Conservation (phyloP, 805 yeast species). For the Cyberlindnera bimundalis region DNA sequence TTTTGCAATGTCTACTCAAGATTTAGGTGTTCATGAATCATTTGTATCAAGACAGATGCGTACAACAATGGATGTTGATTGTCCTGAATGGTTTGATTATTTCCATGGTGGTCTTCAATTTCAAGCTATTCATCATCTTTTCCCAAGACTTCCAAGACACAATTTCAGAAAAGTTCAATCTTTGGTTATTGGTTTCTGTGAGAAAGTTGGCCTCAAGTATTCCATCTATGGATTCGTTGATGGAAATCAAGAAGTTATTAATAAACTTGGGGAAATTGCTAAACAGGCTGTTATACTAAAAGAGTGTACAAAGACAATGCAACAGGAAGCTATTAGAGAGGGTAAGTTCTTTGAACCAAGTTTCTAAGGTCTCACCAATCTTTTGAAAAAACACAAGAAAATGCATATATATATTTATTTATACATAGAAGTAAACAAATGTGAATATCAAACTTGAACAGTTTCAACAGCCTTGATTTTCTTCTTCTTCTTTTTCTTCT, state of each 20-base stretch:
- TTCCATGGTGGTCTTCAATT: conserved; percentile 91
- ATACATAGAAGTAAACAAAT: too few species aligned
- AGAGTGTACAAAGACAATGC: conserved; percentile 67
- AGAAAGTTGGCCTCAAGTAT: conserved; percentile 71
- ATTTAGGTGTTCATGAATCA: conserved; percentile 75
- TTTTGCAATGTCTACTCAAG: conserved; percentile 91
- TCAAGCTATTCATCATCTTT: conserved; percentile 86
- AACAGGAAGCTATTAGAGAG: conserved; percentile 42
- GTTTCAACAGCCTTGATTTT: conserved; percentile 12
- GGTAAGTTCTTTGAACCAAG: conserved; percentile 21
- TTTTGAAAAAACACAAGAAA: neutral
- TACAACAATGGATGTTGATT: conserved; percentile 93
- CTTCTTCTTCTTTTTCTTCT: conserved; percentile 34
- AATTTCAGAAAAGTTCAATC: conserved; percentile 76
- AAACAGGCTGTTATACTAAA: conserved; percentile 73
- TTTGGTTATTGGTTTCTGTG: conserved; percentile 68
- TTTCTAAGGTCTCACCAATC: too few species aligned
- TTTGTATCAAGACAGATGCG: conserved; percentile 78
- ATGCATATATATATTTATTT: neutral
- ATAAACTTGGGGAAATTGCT: conserved; percentile 69
- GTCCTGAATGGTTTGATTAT: conserved; percentile 90
- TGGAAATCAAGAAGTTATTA: conserved; percentile 72
- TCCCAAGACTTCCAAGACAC: conserved; percentile 87
- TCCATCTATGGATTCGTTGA: conserved; percentile 79
- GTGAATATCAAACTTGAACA: too few species aligned